Percentiles rank a stretch among this genome's conserved stretches.
Evolutionary conservation across 73 alveolate genomes (phyloP).

Genomic region (Paramecium caudatum): DNA sequence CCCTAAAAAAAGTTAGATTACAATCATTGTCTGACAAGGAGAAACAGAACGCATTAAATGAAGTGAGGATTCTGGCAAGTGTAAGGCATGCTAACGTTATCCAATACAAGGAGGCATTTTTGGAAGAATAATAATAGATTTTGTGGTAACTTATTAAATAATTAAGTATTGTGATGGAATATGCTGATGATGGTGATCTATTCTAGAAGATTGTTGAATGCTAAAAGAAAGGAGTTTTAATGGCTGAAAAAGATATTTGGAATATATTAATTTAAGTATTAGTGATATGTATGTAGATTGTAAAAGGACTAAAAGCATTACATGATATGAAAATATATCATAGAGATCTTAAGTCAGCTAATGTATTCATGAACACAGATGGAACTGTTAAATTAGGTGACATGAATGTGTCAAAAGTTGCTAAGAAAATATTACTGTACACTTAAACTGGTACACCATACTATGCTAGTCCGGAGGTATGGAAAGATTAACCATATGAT

Average conservation of each 20-base stretch:
- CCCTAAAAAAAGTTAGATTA: constrained; percentile 88
- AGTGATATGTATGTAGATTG: constrained; percentile 83
- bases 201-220: constrained; percentile 87
- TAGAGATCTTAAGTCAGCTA: constrained; percentile 92
- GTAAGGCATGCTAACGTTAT: constrained; percentile 88
- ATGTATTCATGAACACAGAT: constrained; percentile 90
- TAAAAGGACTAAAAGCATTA: constrained; percentile 83
- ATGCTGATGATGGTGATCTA: constrained; percentile 94
- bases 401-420: constrained; percentile 94
- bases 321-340: constrained; percentile 89
- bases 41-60: constrained; percentile 90
- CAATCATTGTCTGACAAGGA: constrained; percentile 86
- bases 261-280: constrained; percentile 84
- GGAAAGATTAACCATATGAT: constrained; percentile 98
- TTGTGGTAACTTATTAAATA: constrained; percentile 79
- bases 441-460: constrained; percentile 98
- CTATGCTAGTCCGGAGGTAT: constrained; percentile 97
- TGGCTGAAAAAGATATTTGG: constrained; percentile 92
- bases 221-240: constrained; percentile 77
- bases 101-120: constrained; percentile 91
- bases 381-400: constrained; percentile 95
- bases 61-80: constrained; percentile 90
- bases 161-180: constrained; percentile 92
- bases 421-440: constrained; percentile 87
- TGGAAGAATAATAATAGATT: constrained; percentile 86